These are phyloP conservation scores for Leccinum barrowsii DNA, from an alignment of 768 basidiomycete genomes.

Conservation along the genomic window DNA sequence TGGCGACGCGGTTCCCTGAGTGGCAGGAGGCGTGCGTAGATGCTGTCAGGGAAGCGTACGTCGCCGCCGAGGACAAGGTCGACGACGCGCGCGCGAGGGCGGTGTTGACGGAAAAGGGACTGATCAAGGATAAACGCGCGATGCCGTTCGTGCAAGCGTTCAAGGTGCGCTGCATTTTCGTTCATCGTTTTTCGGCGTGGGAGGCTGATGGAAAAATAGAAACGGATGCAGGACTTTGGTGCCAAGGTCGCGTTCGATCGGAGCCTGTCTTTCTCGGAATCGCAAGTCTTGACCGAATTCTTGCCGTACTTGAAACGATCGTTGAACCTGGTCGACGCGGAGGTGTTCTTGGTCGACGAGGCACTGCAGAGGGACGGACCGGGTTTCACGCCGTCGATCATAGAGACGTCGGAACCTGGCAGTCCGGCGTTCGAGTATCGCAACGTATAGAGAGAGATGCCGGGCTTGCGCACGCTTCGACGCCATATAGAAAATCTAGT, in stretches of 20 bases:
- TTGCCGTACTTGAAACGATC: slow-evolving; percentile 80
- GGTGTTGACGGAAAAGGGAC: slow-evolving; percentile 59
- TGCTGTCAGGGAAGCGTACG: slow-evolving; percentile 66
- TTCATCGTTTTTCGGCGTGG: not conserved
- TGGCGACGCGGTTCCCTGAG: slow-evolving; percentile 85
- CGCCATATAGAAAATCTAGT: too few species aligned
- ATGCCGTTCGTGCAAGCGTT: slow-evolving; percentile 96
- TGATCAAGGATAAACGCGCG: slow-evolving; percentile 92
- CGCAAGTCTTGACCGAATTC: slow-evolving; percentile 64
- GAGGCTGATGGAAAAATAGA: slow-evolving; percentile 39
- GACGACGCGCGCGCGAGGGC: slow-evolving; percentile 80
- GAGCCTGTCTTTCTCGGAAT: slow-evolving; percentile 79
- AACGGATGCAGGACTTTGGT: slow-evolving; percentile 77
- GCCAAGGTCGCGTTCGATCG: slow-evolving; percentile 78
- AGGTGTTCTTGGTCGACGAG: slow-evolving; percentile 67
- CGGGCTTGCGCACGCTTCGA: too few species aligned
- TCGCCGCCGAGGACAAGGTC: slow-evolving; percentile 54
- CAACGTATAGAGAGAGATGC: slow-evolving; percentile 47
- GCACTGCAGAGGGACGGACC: slow-evolving; percentile 50
- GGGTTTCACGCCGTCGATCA: slow-evolving; percentile 64
- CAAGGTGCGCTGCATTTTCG: slow-evolving; percentile 55
- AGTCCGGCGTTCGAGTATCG: slow-evolving; percentile 84
- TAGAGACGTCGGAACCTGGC: slow-evolving; percentile 85
- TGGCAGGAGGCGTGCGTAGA: slow-evolving; percentile 90
- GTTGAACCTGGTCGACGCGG: slow-evolving; percentile 65